Evolutionary conservation across 345 rosid species (phyloP).

Genomic region (Pelargonium nanum): DNA sequence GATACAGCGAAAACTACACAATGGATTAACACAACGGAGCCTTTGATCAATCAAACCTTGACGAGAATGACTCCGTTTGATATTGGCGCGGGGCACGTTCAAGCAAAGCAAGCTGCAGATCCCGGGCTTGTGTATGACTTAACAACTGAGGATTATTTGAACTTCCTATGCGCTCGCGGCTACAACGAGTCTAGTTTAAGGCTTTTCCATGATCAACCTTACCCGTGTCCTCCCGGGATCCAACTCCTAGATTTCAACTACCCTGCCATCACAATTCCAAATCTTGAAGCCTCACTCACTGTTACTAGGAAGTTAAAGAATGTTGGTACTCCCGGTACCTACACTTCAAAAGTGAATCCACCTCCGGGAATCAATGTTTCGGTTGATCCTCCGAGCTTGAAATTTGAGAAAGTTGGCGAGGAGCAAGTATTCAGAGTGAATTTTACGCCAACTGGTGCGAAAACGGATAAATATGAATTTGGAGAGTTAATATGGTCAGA

Average conservation of each 20-base stretch:
- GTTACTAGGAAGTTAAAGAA: slow-evolving; percentile 18
- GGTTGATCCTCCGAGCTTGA: slow-evolving; percentile 14
- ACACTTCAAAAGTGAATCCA: slow-evolving; percentile 4
- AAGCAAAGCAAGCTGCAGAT: slow-evolving; percentile 18
- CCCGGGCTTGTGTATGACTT: slow-evolving; percentile 27
- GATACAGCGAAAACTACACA: not conserved
- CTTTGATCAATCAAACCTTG: slow-evolving; percentile 11
- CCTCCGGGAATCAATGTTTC: slow-evolving; percentile 13
- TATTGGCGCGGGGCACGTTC: slow-evolving; percentile 19
- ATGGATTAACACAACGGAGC: slow-evolving; percentile 6
- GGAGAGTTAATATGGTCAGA: not conserved
- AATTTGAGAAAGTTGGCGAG: slow-evolving; percentile 15
- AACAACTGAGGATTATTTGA: slow-evolving; percentile 10
- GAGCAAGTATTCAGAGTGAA: slow-evolving; percentile 12
- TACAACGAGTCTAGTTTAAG: slow-evolving; percentile 10
- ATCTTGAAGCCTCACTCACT: slow-evolving; percentile 10
- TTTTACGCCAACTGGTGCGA: not conserved
- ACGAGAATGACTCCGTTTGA: slow-evolving; percentile 14
- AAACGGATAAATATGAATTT: not conserved
- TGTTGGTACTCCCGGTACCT: slow-evolving; percentile 14
- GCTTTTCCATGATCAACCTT: slow-evolving; percentile 8
- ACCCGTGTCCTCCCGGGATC: slow-evolving; percentile 10
- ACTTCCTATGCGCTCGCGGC: slow-evolving; percentile 17
- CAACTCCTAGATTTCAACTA: slow-evolving; percentile 18
- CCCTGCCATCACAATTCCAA: slow-evolving; percentile 18